Evolutionary conservation across 1,139 yeast genomes (phyloP), one percentile per base, ranked within the genome.

Genomic region (Yamadazyma conglobata): DNA sequence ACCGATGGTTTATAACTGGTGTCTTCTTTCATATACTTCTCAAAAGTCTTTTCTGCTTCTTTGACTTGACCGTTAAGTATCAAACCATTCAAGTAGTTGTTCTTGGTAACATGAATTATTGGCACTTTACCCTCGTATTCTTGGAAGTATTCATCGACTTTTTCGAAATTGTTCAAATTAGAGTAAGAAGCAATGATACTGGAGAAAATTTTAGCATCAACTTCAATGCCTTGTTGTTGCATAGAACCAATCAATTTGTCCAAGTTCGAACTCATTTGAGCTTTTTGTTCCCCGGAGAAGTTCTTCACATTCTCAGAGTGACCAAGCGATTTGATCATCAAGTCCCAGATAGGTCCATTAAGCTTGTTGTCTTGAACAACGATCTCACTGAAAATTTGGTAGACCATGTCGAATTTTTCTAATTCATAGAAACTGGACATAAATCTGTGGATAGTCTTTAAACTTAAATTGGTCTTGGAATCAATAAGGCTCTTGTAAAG

Each of bases 81-180:
- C 31, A 60, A 46, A 1, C 73, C 73, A 22, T 55, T 47, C 33
- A 68, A 44, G 25, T 63, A 55, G 34, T 61, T 64, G 47, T 65
- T 62, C 31, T 57, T 56, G 16, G 65, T 49, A 15, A 55, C 42
- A 28, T 52, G 51, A 24, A 57, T 56, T 12, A 58, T 41, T 4
- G 62, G 58, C 11, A 57, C 30, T 5, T 43, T 44, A 7, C 25
- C 25, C 8, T 48, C 41, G 40, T 50, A 54, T 19, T 46, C 33
- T 7, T 44, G 35, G 35, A 62, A 35, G 33, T 46, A 51, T 22
- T 54, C 47, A 8, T 61, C 58, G 3, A 58, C 70, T 42, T 50
- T 52, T 20, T 62, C 64, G 32, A 58, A 58, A 21, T 48, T 35
- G 38, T 52, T 49, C 42, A 64, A 52, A 44, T 63, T 64, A 25